Percentiles rank a stretch among this genome's conserved stretches.
Conservation (phyloP, 192 early-diverging fungal species). For the Coemansia sp. region DNA sequence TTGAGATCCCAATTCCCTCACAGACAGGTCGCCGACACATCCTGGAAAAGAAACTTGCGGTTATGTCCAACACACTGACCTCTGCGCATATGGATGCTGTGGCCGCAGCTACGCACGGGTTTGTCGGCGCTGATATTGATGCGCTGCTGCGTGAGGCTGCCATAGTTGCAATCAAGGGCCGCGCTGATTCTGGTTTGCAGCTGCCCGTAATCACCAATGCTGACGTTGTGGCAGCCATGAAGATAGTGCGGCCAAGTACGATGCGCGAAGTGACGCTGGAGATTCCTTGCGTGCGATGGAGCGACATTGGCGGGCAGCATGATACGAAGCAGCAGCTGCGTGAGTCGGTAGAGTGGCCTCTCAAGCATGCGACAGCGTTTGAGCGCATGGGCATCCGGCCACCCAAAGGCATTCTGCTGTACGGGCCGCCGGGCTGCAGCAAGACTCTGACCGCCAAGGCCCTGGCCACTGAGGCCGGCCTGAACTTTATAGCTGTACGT, state of each 20-base stretch:
- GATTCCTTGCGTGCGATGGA: slow-evolving; percentile 91
- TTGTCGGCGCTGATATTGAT: slow-evolving; percentile 96
- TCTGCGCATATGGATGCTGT: slow-evolving; percentile 58
- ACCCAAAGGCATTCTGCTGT: slow-evolving; percentile 95
- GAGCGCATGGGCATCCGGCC: slow-evolving; percentile 84
- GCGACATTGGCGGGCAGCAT: slow-evolving; percentile 91
- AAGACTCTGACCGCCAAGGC: slow-evolving; percentile 99
- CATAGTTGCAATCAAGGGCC: slow-evolving; percentile 68
- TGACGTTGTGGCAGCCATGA: slow-evolving; percentile 13
- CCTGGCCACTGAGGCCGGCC: slow-evolving; percentile 89
- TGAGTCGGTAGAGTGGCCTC: slow-evolving; percentile 98
- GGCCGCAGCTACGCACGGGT: slow-evolving; percentile 79
- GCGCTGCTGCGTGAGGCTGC: slow-evolving; percentile 87
- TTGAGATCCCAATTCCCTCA: slow-evolving; percentile 93
- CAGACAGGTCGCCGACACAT: slow-evolving; percentile 69
- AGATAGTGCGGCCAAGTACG: slow-evolving; percentile 35
- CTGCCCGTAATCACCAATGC: neutral
- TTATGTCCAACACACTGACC: slow-evolving; percentile 69
- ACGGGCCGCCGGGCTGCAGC: slow-evolving; percentile 97
- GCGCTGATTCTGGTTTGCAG: neutral
- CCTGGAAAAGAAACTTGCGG: slow-evolving; percentile 63
- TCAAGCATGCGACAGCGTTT: slow-evolving; percentile 93
- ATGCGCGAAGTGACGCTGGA: slow-evolving; percentile 72
- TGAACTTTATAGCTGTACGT: slow-evolving; percentile 98
- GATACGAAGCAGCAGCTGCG: slow-evolving; percentile 87